A percentile compares a stretch with the other conserved stretches of the same genome.
Conservation (phyloP, 2,329 filamentous ascomycete species). For the Triangularia verruculosa region DNA sequence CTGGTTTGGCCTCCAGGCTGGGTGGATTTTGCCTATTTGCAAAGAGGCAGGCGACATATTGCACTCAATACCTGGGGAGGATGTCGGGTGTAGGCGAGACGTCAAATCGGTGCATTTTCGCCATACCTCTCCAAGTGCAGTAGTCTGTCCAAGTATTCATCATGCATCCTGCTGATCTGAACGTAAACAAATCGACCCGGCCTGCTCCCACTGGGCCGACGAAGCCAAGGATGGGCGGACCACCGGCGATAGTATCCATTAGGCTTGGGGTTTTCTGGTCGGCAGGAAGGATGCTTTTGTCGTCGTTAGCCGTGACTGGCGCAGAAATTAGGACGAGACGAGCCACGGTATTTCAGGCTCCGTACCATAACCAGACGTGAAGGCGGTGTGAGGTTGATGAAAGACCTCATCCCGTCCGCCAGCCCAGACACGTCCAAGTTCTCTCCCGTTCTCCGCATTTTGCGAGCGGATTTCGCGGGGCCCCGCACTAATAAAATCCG, state of each 20-base stretch:
- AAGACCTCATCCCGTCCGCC: constrained; percentile 2
- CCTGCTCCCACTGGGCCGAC: not conserved
- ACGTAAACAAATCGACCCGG: not conserved
- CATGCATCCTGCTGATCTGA: not conserved
- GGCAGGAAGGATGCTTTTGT: not conserved
- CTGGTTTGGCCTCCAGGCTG: constrained; percentile 15
- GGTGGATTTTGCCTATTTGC: constrained; percentile 27
- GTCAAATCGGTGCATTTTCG: constrained; percentile 13
- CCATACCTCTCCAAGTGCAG: constrained; percentile 7
- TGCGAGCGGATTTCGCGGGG: constrained; percentile 7
- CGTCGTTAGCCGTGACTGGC: not conserved
- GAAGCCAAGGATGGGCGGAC: not conserved
- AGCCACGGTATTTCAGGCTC: constrained; percentile 21
- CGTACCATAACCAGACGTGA: constrained; percentile 16
- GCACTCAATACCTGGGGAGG: constrained; percentile 19
- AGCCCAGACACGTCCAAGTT: not conserved
- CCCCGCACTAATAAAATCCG: constrained; percentile 1
- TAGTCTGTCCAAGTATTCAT: not conserved
- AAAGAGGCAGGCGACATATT: constrained; percentile 20
- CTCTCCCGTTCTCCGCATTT: constrained; percentile 19
- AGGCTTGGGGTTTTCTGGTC: not conserved
- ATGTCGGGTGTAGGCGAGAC: constrained; percentile 15
- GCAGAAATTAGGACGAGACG: constrained; percentile 10
- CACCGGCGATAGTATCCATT: not conserved
- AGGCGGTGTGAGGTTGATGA: not conserved